A percentile compares a stretch with the other conserved stretches of the same genome.
Evolutionary conservation across 164 flowering plant species (phyloP).

Genomic region (Akebia trifoliata): DNA sequence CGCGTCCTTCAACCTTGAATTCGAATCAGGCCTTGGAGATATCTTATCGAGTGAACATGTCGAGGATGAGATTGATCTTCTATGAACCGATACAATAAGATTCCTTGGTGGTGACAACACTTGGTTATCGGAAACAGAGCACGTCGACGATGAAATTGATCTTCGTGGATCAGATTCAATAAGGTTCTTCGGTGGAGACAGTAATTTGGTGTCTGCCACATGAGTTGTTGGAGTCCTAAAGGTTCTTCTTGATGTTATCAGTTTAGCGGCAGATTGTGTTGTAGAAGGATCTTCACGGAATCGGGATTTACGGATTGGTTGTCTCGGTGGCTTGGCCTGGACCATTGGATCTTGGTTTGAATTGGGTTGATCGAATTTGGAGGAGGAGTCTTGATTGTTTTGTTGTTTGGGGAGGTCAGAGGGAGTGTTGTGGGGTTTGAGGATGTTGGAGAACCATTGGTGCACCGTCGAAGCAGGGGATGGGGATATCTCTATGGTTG

Average conservation of each 20-base stretch:
- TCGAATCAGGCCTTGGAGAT: conserved; percentile 11
- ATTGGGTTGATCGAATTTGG: conserved; percentile 6
- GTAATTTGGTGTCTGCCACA: conserved; percentile 19
- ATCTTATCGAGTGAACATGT: conserved; percentile 42
- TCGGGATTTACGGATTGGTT: conserved; percentile 40
- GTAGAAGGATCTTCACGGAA: conserved; percentile 37
- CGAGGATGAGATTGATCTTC: conserved; percentile 48
- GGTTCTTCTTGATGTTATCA: conserved; percentile 24
- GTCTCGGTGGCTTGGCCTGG: conserved; percentile 31
- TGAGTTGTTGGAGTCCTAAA: conserved; percentile 23
- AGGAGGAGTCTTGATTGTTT: conserved; percentile 2
- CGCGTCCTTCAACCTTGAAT: conserved; percentile 13
- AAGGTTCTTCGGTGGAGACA: conserved; percentile 50
- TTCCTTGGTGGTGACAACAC: conserved; percentile 44
- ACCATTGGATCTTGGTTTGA: conserved; percentile 13
- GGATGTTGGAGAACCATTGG: conserved; percentile 54
- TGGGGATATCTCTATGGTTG: conserved; percentile 3
- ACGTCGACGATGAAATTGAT: conserved; percentile 29
- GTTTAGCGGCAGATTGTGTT: conserved; percentile 18
- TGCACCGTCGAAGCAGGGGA: conserved; percentile 44
- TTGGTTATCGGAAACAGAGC: conserved; percentile 18
- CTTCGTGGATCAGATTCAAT: conserved; percentile 38
- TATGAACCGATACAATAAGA: conserved; percentile 39
- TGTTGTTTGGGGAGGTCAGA: conserved; percentile 10
- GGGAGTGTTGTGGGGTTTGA: conserved; percentile 25